A percentile compares a stretch with the other conserved stretches of the same genome.
Conservation (phyloP, 1,284 basidiomycete species). For the Microbotryomycetes sp. region DNA sequence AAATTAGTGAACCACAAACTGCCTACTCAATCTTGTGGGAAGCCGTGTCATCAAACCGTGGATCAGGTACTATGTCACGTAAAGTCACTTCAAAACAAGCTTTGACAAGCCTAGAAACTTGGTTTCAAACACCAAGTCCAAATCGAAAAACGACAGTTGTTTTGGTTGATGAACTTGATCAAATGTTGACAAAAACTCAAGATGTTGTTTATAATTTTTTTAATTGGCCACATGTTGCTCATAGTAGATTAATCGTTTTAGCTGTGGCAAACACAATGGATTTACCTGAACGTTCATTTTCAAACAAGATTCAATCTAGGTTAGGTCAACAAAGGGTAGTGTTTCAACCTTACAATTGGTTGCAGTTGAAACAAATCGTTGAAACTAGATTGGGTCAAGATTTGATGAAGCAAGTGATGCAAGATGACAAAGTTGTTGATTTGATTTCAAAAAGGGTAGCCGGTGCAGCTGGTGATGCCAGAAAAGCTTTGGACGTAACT, state of each 20-base stretch:
- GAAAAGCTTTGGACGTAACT: conserved; percentile 89
- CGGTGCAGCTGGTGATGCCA: conserved; percentile 87
- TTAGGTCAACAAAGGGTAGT: conserved; percentile 82
- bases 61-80: conserved; percentile 3
- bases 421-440: conserved; percentile 66
- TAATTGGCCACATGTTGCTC: conserved; percentile 91
- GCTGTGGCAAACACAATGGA: conserved; percentile 99
- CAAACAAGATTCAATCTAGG: conserved; percentile 83
- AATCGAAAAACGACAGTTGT: conserved; percentile 55
- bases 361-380: conserved; percentile 80
- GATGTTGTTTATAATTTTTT: conserved; percentile 99
- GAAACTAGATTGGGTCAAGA: conserved; percentile 54
- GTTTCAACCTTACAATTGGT: conserved; percentile 82
- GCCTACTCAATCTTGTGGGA: conserved; percentile 89
- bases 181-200: conserved; percentile 89
- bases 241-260: conserved; percentile 83
- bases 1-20: conserved; percentile 77
- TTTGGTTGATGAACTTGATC: conserved; percentile 96
- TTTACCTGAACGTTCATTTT: conserved; percentile 87
- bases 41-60: conserved; percentile 40
- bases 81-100: conserved; percentile 30
- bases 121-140: conserved; percentile 37
- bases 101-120: conserved; percentile 32
- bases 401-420: conserved; percentile 51
- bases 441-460: conserved; percentile 88